Evolutionary conservation across 225 moss, liverwort and hornwort species (phyloP), one percentile per base, ranked within the genome.

Genomic region (Bryum argenteum): DNA sequence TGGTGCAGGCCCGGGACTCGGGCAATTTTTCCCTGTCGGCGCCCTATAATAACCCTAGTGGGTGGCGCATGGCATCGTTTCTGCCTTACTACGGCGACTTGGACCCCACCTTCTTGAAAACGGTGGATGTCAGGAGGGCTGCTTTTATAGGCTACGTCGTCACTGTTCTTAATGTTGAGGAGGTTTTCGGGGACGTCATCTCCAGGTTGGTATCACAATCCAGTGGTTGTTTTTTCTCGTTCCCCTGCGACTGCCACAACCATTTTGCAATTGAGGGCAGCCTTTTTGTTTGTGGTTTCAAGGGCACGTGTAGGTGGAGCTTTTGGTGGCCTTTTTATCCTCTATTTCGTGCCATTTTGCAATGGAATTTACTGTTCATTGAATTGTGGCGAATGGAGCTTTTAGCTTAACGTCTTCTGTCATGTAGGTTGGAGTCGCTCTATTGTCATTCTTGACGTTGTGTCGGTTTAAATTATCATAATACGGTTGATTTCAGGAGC

Each of bases 131-230:
- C n/a, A 58, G 86, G 17, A 56, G 16, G 2, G 72, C 71, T 8
- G 11, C 51, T 14, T 91, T 88, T 33, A 16, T 70, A 2, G 96
- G 93, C 2, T 96, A 78, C 58, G 65, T 91, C n/a, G 82, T 83
- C 47, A 89, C 91, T 17, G 79, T 87, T 5, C 66, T 96, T 55
- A 79, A 91, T 39, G 84, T 96, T 15, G 85, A 86, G 63, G 77
- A 78, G 74, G 84, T 96, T 8, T 96, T 93, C 51, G 66, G 38
- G 26, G 66, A 71, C 40, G 91, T 93, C 20, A 61, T 82, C 20
- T 69, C 78, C 6, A 88, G 93, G 84, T 96, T 53, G 28, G 16
- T 61, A 8, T 61, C 21, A 16, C 3, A 8, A 1, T 55, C 16
- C 26, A 26, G 4, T 26, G 26, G 4, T 26, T 4, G 8, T 24